Evolutionary conservation across 306 rosid species (phyloP), one percentile per base, ranked within the genome.

Genomic region (Canavalia gladiata): DNA sequence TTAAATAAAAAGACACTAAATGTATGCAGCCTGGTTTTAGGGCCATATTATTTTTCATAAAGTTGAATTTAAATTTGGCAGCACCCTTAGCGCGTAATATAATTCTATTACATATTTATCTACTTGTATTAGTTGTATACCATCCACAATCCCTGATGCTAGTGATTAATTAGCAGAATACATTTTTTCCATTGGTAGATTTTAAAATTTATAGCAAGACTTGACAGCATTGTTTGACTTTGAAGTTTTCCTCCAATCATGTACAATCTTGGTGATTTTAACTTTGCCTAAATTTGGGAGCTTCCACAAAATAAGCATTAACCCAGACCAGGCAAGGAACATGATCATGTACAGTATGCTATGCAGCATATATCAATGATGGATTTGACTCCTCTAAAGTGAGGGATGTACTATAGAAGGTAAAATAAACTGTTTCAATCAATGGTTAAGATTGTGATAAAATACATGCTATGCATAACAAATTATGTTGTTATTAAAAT

Each of bases 11-110:
- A 34, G 49, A 70, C 68, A 42, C 39, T 47, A 35, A 12, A 30
- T 50, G 41, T 35, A 18, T 47, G 42, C 57, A 64, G 78, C 65
- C 37, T 30, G 73, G 57, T 66, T 69, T 49, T 82, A 30, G 59
- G 78, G 42, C 37, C 50, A 9, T 42, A 29, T 50, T 67, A 35
- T 57, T 56, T 46, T 69, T 41, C 12, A 13, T 28, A 46, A 43
- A 28, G 56, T 75, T 67, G 72, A 49, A 30, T 68, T 82, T 56
- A n/a, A 37, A 76, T 50, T 51, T 76, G 42, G 74, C 43, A n/a
- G 51, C 50, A 30, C 33, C 59, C 18, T 49, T 78, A 55, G 41
- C 49, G 42, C 8, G 47, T 39, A 18, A 57, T 18, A 9, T 68
- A 56, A 57, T 68, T 34, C 62, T 58, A 2, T 68, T 56, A 12